Conservation (phyloP, 2,329 filamentous ascomycete genomes). For the Pestalotiopsis sp. region DNA sequence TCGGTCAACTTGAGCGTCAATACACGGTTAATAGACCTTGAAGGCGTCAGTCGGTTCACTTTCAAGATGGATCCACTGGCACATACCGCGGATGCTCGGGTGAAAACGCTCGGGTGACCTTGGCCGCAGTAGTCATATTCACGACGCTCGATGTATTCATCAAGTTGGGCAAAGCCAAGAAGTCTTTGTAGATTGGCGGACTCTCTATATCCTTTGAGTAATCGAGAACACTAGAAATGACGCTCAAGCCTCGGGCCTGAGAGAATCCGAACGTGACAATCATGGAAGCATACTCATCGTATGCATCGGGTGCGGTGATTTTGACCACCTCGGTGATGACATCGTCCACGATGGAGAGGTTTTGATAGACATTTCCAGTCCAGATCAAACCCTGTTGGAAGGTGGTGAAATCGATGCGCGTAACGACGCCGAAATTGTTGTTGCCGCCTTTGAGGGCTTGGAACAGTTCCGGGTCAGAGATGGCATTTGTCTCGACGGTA, state of each 20-base stretch:
- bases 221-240: not conserved
- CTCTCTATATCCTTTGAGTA: not conserved
- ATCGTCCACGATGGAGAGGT: not conserved
- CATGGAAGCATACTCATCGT: not conserved
- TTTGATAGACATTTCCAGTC: not conserved
- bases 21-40: too few species aligned
- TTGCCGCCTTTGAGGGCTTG: conserved; percentile 16
- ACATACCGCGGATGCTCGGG: too few species aligned
- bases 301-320: not conserved
- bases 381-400: not conserved
- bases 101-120: too few species aligned
- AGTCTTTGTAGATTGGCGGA: not conserved
- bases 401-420: conserved; percentile 14
- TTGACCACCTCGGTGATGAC: not conserved
- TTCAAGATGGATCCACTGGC: too few species aligned
- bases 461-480: conserved; percentile 10
- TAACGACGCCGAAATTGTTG: conserved; percentile 21
- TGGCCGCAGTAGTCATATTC: too few species aligned
- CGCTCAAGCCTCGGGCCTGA: not conserved
- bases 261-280: not conserved
- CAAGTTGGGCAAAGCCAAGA: not conserved
- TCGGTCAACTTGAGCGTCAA: too few species aligned
- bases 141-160: not conserved
- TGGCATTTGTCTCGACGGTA: not conserved
- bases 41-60: too few species aligned